Percentiles rank a stretch among this genome's conserved stretches.
Conservation (phyloP, 495 filamentous ascomycete genomes). For the Trichoderma reesei region DNA sequence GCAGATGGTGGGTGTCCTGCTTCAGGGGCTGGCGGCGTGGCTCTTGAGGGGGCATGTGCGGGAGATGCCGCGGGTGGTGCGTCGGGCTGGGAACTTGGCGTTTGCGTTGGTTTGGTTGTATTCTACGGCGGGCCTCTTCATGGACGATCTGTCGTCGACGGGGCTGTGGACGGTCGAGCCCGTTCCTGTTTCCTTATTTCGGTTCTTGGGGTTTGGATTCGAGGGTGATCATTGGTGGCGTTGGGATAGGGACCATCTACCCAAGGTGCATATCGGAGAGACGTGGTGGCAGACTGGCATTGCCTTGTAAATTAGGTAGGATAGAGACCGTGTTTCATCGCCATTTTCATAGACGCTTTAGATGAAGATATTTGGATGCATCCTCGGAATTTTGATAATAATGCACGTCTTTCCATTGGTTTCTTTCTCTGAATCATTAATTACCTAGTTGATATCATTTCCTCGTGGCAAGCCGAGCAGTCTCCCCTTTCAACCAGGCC, state of each 20-base stretch:
- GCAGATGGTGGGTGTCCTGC: slow-evolving; percentile 44
- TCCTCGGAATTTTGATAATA: background rate
- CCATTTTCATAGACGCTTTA: no score
- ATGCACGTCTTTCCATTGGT: background rate
- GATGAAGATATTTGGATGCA: no score
- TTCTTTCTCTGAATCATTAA: no score
- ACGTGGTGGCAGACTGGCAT: slow-evolving; percentile 60
- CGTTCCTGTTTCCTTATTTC: slow-evolving; percentile 51
- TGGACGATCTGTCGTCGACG: slow-evolving; percentile 53
- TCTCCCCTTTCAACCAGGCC: slow-evolving; percentile 49
- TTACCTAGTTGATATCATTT: background rate
- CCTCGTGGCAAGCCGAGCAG: slow-evolving; percentile 18
- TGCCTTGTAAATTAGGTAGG: slow-evolving; percentile 30
- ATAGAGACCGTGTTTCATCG: no score
- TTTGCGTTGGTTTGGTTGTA: slow-evolving; percentile 50
- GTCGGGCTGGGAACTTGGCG: slow-evolving; percentile 40
- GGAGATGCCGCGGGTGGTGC: slow-evolving; percentile 26
- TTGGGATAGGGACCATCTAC: slow-evolving; percentile 38
- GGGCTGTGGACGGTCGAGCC: slow-evolving; percentile 61
- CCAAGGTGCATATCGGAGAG: slow-evolving; percentile 39
- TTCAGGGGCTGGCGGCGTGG: slow-evolving; percentile 29
- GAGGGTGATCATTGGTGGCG: slow-evolving; percentile 46
- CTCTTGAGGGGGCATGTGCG: slow-evolving; percentile 15
- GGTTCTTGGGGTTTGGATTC: slow-evolving; percentile 42
- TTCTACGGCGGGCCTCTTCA: slow-evolving; percentile 36